Evolutionary conservation across 768 basidiomycete genomes (phyloP).

Genomic region (Leccinum uliginosum): DNA sequence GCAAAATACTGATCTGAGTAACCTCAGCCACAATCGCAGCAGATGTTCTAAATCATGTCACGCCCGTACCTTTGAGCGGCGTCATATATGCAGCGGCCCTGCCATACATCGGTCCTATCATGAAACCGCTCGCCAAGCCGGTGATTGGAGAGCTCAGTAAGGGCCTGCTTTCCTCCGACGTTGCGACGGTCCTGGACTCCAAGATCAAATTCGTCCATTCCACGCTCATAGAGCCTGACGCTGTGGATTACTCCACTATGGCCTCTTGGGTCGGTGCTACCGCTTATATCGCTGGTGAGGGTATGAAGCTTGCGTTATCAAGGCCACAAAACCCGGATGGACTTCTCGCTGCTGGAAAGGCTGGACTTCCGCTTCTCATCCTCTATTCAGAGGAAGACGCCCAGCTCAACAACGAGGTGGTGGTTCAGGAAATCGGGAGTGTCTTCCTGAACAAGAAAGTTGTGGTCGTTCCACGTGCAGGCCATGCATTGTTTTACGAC

Average conservation of each 20-base stretch:
- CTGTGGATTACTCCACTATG: conserved; percentile 4
- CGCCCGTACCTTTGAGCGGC: not conserved
- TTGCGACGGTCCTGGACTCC: not conserved
- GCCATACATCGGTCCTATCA: conserved; percentile 9
- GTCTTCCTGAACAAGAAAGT: not conserved
- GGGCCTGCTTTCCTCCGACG: not conserved
- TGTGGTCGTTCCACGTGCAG: not conserved
- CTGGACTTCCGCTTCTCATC: not conserved
- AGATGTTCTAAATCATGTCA: conserved; percentile 1
- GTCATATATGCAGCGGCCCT: conserved; percentile 6
- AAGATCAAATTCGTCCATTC: conserved; percentile 6
- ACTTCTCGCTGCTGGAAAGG: not conserved
- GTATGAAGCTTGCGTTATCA: not conserved
- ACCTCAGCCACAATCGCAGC: not conserved
- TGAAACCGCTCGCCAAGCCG: not conserved
- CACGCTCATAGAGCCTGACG: conserved; percentile 1
- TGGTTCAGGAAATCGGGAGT: not conserved
- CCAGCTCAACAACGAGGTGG: conserved; percentile 1
- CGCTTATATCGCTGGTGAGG: not conserved
- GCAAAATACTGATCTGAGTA: not conserved
- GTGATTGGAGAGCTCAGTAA: not conserved
- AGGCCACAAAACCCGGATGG: not conserved
- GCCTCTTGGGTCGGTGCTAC: conserved; percentile 3
- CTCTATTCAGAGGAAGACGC: not conserved
- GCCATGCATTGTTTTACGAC: conserved; percentile 1